These are phyloP conservation scores for Teratosphaeria viscida DNA, from an alignment of 2,329 filamentous ascomycete species.

Conservation along the genomic window DNA sequence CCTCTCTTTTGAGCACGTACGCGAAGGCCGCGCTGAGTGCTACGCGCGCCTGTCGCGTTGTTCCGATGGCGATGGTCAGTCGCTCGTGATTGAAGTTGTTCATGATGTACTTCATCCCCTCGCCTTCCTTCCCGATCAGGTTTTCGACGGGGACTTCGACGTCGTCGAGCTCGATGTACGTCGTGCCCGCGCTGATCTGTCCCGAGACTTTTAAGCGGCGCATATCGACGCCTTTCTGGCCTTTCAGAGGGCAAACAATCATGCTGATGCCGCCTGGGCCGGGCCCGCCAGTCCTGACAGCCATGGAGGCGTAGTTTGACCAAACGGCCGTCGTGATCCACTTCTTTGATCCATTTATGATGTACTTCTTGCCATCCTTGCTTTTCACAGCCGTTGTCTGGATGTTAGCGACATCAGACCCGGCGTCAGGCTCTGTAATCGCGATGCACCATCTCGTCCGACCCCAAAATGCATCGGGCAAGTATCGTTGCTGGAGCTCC, in stretches of 20 bases:
- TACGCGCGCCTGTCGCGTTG: slow-evolving; percentile 52
- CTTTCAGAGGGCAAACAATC: slow-evolving; percentile 60
- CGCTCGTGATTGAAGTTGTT: slow-evolving; percentile 67
- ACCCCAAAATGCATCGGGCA: slow-evolving; percentile 58
- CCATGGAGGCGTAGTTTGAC: slow-evolving; percentile 59
- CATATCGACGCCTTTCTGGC: slow-evolving; percentile 56
- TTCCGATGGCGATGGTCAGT: slow-evolving; percentile 53
- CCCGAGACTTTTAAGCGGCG: slow-evolving; percentile 57
- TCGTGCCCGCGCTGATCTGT: slow-evolving; percentile 56
- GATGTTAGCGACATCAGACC: slow-evolving; percentile 67
- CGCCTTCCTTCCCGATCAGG: slow-evolving; percentile 57
- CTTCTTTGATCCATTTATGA: slow-evolving; percentile 65
- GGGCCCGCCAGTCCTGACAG: slow-evolving; percentile 59
- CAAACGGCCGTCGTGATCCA: slow-evolving; percentile 70
- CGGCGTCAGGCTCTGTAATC: slow-evolving; percentile 67
- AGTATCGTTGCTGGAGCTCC: slow-evolving; percentile 52
- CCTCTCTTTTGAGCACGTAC: slow-evolving; percentile 55
- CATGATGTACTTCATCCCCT: slow-evolving; percentile 56
- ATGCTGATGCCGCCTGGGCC: slow-evolving; percentile 55
- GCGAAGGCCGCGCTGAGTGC: slow-evolving; percentile 50
- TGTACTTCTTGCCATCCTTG: slow-evolving; percentile 61
- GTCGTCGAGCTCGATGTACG: slow-evolving; percentile 66
- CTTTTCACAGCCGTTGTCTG: slow-evolving; percentile 70
- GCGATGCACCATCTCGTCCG: slow-evolving; percentile 62
- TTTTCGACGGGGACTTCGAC: slow-evolving; percentile 62